These are phyloP conservation scores for Aspergillus tubingensis DNA, from an alignment of 2,329 filamentous ascomycete species.

Conservation along the genomic window DNA sequence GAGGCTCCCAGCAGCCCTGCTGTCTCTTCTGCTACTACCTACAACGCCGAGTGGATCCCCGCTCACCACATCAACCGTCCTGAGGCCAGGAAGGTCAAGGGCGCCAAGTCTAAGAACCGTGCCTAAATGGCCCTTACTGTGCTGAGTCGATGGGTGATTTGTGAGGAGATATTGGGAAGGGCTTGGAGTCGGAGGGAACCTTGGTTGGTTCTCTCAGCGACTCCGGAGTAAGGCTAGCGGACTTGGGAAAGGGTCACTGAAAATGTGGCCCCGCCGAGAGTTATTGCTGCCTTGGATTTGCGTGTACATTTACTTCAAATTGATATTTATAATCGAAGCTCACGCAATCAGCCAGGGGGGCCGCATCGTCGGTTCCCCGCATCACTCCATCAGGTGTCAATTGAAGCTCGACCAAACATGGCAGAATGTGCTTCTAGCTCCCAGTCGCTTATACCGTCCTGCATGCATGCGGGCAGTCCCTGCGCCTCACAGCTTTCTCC, in stretches of 20 bases:
- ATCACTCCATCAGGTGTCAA: conserved; percentile 2
- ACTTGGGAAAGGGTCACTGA: conserved; percentile 21
- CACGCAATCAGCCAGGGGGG: conserved; percentile 10
- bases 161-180: conserved; percentile 11
- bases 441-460: neutral
- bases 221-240: conserved; percentile 13
- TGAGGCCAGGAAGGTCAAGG: conserved; percentile 64
- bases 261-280: conserved; percentile 23
- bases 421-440: neutral
- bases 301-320: conserved; percentile 29
- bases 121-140: conserved; percentile 25
- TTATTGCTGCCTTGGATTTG: conserved; percentile 19
- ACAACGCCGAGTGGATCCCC: conserved; percentile 94
- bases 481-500: conserved; percentile 63
- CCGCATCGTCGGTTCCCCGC: conserved; percentile 11
- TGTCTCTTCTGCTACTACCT: conserved; percentile 70
- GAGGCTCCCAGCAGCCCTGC: conserved; percentile 71
- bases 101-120: conserved; percentile 41
- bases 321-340: conserved; percentile 19
- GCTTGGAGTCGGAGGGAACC: conserved; percentile 5
- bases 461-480: neutral
- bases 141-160: conserved; percentile 6
- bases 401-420: neutral
- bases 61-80: conserved; percentile 86
- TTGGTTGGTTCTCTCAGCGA: conserved; percentile 13